phyloP scores from a whole-genome alignment of 1,284 basidiomycete genomes.

The Porodaedalea pini region DNA sequence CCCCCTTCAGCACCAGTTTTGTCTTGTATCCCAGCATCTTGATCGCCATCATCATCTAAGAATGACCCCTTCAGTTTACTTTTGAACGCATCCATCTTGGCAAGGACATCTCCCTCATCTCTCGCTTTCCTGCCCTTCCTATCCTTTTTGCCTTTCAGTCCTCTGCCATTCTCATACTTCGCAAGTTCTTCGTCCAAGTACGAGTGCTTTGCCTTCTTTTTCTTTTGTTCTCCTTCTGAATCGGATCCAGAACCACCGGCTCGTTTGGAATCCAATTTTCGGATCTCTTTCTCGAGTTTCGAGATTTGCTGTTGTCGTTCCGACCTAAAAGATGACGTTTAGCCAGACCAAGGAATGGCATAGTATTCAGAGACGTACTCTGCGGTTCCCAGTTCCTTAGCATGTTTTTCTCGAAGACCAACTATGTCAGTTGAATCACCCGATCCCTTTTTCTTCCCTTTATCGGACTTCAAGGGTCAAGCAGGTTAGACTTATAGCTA shows the following conservation, averaged over 20 bases:
- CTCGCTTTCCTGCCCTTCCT: conserved; percentile 39
- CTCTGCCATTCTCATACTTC: conserved; percentile 69
- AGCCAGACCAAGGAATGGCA: background rate
- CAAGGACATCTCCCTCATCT: conserved; percentile 77
- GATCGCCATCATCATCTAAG: conserved; percentile 31
- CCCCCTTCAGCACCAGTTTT: conserved; percentile 23
- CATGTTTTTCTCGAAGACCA: conserved; percentile 72
- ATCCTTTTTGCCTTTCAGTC: conserved; percentile 53
- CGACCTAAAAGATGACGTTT: background rate
- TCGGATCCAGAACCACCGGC: conserved; percentile 43
- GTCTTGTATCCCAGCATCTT: conserved; percentile 27
- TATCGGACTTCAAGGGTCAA: conserved; percentile 27
- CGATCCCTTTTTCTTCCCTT: conserved; percentile 38
- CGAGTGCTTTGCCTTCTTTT: conserved; percentile 65
- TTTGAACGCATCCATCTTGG: conserved; percentile 68
- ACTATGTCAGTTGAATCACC: conserved; percentile 54
- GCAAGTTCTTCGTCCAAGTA: conserved; percentile 76
- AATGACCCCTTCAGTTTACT: conserved; percentile 56
- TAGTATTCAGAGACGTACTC: conserved; percentile 39
- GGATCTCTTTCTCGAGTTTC: conserved; percentile 84
- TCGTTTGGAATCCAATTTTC: conserved; percentile 59
- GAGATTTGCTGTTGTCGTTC: conserved; percentile 57
- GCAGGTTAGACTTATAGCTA: background rate
- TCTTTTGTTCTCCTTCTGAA: conserved; percentile 54
- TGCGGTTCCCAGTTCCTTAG: conserved; percentile 57